These are phyloP conservation scores for Groenewaldozyma auringiensis DNA, from an alignment of 1,139 yeast species.

Conservation along the genomic window DNA sequence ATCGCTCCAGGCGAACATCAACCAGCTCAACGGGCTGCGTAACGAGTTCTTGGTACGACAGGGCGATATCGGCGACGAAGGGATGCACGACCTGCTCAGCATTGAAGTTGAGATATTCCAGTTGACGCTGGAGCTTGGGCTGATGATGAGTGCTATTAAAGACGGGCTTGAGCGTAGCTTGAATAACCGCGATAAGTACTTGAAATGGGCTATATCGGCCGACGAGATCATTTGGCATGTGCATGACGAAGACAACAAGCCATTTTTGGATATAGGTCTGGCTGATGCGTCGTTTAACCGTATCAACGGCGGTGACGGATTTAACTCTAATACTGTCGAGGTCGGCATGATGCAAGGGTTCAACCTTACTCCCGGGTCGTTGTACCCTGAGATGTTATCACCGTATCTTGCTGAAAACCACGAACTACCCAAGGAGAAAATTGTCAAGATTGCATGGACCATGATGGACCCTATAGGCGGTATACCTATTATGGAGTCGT, in stretches of 20 bases:
- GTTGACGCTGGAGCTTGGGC: slow-evolving; percentile 49
- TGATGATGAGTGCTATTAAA: slow-evolving; percentile 61
- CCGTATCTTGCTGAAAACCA: slow-evolving; percentile 36
- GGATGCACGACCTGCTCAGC: slow-evolving; percentile 22
- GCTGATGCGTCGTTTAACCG: slow-evolving; percentile 57
- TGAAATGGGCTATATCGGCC: slow-evolving; percentile 59
- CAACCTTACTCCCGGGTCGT: slow-evolving; percentile 52
- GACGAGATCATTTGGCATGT: slow-evolving; percentile 71
- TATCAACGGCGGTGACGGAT: slow-evolving; percentile 53
- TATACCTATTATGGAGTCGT: slow-evolving; percentile 54
- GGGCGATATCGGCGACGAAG: slow-evolving; percentile 29
- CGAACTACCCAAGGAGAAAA: slow-evolving; percentile 25
- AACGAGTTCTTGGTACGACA: slow-evolving; percentile 35
- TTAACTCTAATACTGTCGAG: slow-evolving; percentile 50
- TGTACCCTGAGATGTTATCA: slow-evolving; percentile 64
- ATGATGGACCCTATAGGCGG: slow-evolving; percentile 82
- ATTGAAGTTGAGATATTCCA: slow-evolving; percentile 54
- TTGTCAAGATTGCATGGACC: slow-evolving; percentile 60
- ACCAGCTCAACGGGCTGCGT: slow-evolving; percentile 39
- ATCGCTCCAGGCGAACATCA: slow-evolving; percentile 49
- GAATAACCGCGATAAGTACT: slow-evolving; percentile 31
- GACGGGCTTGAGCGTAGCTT: slow-evolving; percentile 38
- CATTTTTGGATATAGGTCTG: slow-evolving; percentile 66
- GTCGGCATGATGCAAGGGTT: slow-evolving; percentile 64
- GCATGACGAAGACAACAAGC: slow-evolving; percentile 50